phyloP scores from a whole-genome alignment of 1,284 basidiomycete species.

The Ustilago sp. region DNA sequence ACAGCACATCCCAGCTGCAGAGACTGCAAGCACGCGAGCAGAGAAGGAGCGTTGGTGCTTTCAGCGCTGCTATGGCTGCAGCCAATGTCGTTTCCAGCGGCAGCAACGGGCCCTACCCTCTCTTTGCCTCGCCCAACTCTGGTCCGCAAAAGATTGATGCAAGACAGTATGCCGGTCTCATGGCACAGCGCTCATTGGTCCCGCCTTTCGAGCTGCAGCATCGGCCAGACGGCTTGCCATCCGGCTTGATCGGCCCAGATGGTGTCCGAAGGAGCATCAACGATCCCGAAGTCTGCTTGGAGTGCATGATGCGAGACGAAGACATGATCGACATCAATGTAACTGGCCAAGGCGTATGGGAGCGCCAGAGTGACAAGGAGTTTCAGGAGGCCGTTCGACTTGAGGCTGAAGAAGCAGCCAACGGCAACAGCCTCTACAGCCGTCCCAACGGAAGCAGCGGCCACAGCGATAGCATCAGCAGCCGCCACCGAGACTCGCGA shows the following conservation, averaged over 20 bases:
- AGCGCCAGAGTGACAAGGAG: constrained; percentile 84
- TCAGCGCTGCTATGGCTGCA: constrained; percentile 59
- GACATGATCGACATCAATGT: constrained; percentile 97
- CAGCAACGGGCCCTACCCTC: constrained; percentile 63
- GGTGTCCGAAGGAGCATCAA: constrained; percentile 62
- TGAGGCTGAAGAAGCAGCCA: constrained; percentile 72
- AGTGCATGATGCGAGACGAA: constrained; percentile 98
- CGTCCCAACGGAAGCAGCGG: constrained; percentile 20
- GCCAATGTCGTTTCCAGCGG: constrained; percentile 56
- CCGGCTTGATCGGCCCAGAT: constrained; percentile 61
- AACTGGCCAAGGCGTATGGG: constrained; percentile 86
- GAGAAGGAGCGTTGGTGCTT: constrained; percentile 58
- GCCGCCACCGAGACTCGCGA: constrained; percentile 44
- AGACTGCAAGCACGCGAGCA: constrained; percentile 57
- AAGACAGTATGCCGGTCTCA: constrained; percentile 62
- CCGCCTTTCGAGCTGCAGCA: constrained; percentile 69
- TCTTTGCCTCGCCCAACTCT: constrained; percentile 47
- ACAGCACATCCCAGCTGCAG: constrained; percentile 65
- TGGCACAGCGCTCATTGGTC: constrained; percentile 65
- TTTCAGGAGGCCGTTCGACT: constrained; percentile 82
- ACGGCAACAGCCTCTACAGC: constrained; percentile 3
- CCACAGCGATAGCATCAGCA: constrained; percentile 32
- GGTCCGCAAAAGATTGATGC: constrained; percentile 39
- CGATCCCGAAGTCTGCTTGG: constrained; percentile 84
- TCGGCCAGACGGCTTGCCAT: constrained; percentile 63